These are phyloP conservation scores for Stephanodiscus triporus DNA, from an alignment of 108 stramenopile genomes.

Conservation along the genomic window DNA sequence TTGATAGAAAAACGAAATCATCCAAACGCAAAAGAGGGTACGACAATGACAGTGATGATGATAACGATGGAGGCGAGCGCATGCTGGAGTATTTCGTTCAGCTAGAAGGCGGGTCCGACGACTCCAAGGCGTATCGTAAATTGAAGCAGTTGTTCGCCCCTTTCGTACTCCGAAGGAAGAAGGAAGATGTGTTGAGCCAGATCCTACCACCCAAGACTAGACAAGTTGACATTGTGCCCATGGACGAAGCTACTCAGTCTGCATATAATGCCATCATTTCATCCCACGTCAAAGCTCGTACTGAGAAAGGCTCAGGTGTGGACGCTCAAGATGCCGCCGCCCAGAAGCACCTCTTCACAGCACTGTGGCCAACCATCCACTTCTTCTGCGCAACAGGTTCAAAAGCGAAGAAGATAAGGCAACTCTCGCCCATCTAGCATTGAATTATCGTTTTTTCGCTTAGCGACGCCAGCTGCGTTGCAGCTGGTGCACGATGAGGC, in stretches of 20 bases:
- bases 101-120: slow-evolving; percentile 47
- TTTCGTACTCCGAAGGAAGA: slow-evolving; percentile 90
- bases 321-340: slow-evolving; percentile 41
- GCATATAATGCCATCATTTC: slow-evolving; percentile 46
- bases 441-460: slow-evolving; percentile 82
- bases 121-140: slow-evolving; percentile 65
- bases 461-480: slow-evolving; percentile 64
- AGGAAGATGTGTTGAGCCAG: slow-evolving; percentile 84
- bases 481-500: slow-evolving; percentile 76
- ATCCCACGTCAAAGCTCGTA: slow-evolving; percentile 34
- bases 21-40: slow-evolving; percentile 39
- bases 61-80: slow-evolving; percentile 62
- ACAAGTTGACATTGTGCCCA: slow-evolving; percentile 39
- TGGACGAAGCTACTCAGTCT: slow-evolving; percentile 31
- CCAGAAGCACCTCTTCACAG: slow-evolving; percentile 90
- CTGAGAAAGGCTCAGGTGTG: slow-evolving; percentile 21
- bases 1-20: slow-evolving; percentile 50
- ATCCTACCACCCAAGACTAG: slow-evolving; percentile 75
- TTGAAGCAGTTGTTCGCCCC: slow-evolving; percentile 90
- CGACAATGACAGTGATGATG: slow-evolving; percentile 58
- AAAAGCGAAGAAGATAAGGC: slow-evolving; percentile 55
- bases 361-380: slow-evolving; percentile 94
- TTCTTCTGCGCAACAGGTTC: slow-evolving; percentile 84
- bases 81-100: slow-evolving; percentile 87
- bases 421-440: slow-evolving; percentile 54